Base-by-base conservation (phyloP, 257 asterid genomes). In the Solanum tacnaense region DNA sequence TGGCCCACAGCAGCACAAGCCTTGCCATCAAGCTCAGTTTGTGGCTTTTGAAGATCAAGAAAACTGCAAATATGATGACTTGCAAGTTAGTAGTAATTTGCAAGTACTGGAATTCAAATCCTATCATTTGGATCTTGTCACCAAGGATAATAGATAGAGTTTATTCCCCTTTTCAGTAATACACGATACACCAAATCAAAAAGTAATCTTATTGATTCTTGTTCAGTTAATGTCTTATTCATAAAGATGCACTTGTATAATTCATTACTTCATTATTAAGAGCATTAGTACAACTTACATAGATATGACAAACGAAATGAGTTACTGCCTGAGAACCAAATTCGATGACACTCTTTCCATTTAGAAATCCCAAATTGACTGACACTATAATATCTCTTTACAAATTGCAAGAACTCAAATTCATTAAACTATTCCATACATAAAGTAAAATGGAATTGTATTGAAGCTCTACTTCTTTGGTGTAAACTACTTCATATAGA, bases 1-100 rank as follows among this genome's bases (percentile, higher is more conserved):
- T 97, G 99, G 71, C 99, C 99, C 82, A 97, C 99, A 84, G 98
- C 99, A 13, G 99, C 99, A 91, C 99, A 97, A 84, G 98, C 99
- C 92, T 97, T 97, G 89, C 99, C 99, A 81, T 95, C 99, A 86
- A 97, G 98, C 87, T 97, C 99, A 86, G 88, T 83, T 90, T 97
- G 98, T 29, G 98, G 99, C 92, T 97, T 97, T 92, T 97, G 98
- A 87, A 97, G 98, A 91, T 95, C 99, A 20, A 98, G 98, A 87
- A 97, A 97, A 90, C 98, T 97, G 96, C 90, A 84, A 46, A 81
- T 46, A 81, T 29, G 68, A 81, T 81, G 29, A 46, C 27, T 18
- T 46, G 16, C 39, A 46, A 27, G 85, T 81, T 29, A 81, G 27
- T 46, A 81, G 27, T 29, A 81, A 81, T 27, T 79, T 79, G 38